Evolutionary conservation across 2,329 filamentous ascomycete species (phyloP).

Genomic region (Fusarium torreyae): DNA sequence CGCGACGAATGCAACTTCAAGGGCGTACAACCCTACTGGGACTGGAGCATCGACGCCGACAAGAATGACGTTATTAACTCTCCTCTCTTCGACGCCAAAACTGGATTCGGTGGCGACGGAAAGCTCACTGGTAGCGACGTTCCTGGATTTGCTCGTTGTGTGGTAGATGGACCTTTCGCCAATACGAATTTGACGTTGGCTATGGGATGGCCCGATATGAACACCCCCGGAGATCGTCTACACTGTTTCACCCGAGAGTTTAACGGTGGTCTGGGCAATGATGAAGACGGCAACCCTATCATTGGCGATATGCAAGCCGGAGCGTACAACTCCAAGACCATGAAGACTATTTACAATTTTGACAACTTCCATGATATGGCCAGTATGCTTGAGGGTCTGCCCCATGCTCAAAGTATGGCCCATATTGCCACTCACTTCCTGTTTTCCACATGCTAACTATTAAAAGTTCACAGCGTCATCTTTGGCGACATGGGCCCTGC

Average conservation of each 20-base stretch:
- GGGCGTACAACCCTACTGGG: slow-evolving; percentile 28
- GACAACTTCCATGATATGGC: slow-evolving; percentile 19
- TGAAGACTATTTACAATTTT: slow-evolving; percentile 28
- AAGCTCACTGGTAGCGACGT: slow-evolving; percentile 9
- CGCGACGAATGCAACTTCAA: slow-evolving; percentile 24
- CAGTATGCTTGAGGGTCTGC: slow-evolving; percentile 14
- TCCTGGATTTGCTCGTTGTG: slow-evolving; percentile 19
- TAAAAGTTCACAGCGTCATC: slow-evolving; percentile 31
- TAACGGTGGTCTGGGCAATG: neutral
- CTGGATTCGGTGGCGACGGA: slow-evolving; percentile 15
- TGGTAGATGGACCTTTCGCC: slow-evolving; percentile 27
- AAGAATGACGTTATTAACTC: slow-evolving; percentile 11
- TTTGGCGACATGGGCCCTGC: slow-evolving; percentile 48
- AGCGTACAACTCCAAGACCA: slow-evolving; percentile 17
- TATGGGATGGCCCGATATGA: slow-evolving; percentile 31
- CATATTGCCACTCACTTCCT: rapidly evolving
- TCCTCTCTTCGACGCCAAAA: slow-evolving; percentile 20
- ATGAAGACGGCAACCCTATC: neutral
- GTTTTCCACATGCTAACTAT: neutral
- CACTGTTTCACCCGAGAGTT: slow-evolving; percentile 31
- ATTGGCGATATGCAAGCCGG: slow-evolving; percentile 20
- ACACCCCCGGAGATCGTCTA: neutral
- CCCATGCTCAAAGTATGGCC: slow-evolving; percentile 25
- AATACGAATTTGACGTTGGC: slow-evolving; percentile 21
- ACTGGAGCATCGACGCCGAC: slow-evolving; percentile 27